phyloP scores from a whole-genome alignment of 208 protist genomes.

The Lotmaria passim region DNA sequence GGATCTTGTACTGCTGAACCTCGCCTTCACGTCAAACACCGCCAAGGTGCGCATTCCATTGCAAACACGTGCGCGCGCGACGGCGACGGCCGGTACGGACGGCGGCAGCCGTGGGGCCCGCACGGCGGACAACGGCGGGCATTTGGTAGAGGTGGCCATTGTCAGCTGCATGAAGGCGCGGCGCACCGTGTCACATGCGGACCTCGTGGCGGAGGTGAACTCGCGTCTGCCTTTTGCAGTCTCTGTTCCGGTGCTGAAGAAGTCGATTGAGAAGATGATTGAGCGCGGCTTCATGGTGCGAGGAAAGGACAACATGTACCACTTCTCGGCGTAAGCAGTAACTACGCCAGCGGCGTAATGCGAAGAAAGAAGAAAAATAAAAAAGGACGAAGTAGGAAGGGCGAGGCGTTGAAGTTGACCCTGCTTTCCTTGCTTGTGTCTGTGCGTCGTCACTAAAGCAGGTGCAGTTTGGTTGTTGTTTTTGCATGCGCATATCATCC shows the following conservation, averaged over 20 bases:
- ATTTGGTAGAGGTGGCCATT: conserved; percentile 92
- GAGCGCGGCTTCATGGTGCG: conserved; percentile 95
- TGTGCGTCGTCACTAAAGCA: not conserved
- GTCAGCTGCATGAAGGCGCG: conserved; percentile 95
- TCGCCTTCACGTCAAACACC: conserved; percentile 41
- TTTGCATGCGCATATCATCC: too few relatives aligned
- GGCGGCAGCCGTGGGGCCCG: conserved; percentile 17
- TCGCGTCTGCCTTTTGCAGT: conserved; percentile 89
- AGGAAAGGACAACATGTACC: conserved; percentile 72
- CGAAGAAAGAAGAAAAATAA: not conserved
- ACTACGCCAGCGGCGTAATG: not conserved
- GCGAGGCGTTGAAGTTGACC: not conserved
- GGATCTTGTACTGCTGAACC: conserved; percentile 52
- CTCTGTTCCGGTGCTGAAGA: conserved; percentile 89
- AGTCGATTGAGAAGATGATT: conserved; percentile 93
- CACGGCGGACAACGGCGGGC: conserved; percentile 68
- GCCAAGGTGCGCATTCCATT: conserved; percentile 51
- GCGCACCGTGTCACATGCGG: conserved; percentile 69
- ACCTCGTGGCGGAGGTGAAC: conserved; percentile 81
- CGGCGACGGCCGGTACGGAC: conserved; percentile 22
- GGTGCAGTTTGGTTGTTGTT: too few relatives aligned
- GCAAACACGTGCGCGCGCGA: conserved; percentile 20
- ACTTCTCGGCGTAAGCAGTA: conserved; percentile 89
- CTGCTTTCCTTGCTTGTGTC: too few relatives aligned
- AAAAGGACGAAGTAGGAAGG: not conserved